Percentiles rank a stretch among this genome's conserved stretches.
phyloP scores from a whole-genome alignment of 352 stramenopile species.

The Phytophthora foliorum region DNA sequence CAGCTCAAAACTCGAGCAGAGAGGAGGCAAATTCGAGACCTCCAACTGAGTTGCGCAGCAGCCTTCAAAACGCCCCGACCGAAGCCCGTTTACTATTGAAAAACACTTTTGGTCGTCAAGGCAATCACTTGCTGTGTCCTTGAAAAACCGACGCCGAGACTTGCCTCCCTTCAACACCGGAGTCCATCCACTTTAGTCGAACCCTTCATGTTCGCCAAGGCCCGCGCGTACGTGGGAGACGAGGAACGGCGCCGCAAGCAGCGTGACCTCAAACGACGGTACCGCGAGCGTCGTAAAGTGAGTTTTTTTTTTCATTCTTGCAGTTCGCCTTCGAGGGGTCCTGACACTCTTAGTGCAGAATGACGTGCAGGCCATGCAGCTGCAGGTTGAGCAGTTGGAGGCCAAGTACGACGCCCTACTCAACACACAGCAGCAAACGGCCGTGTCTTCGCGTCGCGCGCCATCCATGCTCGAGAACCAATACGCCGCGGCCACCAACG shows the following conservation, averaged over 20 bases:
- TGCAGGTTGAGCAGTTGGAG: conserved; percentile 47
- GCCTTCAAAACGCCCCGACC: neutral
- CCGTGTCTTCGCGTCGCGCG: conserved; percentile 17
- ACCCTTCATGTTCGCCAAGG: conserved; percentile 27
- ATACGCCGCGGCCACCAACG: conserved; percentile 42
- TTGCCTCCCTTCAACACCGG: conserved; percentile 23
- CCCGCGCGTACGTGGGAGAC: conserved; percentile 40
- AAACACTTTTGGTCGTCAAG: conserved; percentile 25
- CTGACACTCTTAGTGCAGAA: conserved; percentile 29
- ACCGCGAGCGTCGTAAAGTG: conserved; percentile 48
- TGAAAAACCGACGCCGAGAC: conserved; percentile 7
- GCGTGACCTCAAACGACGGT: conserved; percentile 51
- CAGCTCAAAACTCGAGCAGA: conserved; percentile 33
- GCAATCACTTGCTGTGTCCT: conserved; percentile 47
- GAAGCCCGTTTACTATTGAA: conserved; percentile 29
- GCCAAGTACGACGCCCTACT: conserved; percentile 45
- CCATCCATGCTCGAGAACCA: conserved; percentile 34
- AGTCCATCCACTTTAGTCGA: conserved; percentile 15
- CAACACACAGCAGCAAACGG: conserved; percentile 30
- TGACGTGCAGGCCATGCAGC: conserved; percentile 56
- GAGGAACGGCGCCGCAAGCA: conserved; percentile 47
- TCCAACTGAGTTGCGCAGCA: conserved; percentile 7
- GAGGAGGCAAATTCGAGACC: conserved; percentile 3
- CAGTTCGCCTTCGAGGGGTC: neutral
- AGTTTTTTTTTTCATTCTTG: conserved; percentile 10